Conservation (phyloP, 1,139 yeast genomes). For the Schizosaccharomyces versatilis region DNA sequence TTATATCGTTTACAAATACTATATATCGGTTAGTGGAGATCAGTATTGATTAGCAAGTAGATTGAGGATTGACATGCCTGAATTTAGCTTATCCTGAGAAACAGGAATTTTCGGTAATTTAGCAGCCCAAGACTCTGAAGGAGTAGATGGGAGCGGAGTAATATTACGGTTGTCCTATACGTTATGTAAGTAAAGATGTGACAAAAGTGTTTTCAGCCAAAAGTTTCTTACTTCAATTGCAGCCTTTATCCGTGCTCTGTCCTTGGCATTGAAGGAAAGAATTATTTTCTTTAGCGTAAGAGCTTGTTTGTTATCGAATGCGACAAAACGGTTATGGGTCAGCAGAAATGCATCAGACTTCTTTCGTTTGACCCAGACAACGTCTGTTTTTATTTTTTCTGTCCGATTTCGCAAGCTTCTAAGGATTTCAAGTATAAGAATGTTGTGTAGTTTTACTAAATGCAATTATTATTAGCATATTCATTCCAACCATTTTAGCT, state of each 20-base stretch:
- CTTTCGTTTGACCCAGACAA: neutral
- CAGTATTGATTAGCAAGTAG: constrained; percentile 19
- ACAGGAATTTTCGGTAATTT: constrained; percentile 76
- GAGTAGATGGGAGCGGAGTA: constrained; percentile 49
- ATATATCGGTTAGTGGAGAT: neutral
- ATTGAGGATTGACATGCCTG: constrained; percentile 11
- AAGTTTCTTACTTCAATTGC: neutral
- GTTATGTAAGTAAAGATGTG: neutral
- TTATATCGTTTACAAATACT: constrained; percentile 74
- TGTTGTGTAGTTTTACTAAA: neutral
- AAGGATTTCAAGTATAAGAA: neutral
- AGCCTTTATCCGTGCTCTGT: neutral
- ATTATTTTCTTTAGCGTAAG: neutral
- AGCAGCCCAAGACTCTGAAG: constrained; percentile 64
- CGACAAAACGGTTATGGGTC: neutral
- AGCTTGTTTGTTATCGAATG: neutral
- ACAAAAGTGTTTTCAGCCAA: neutral
- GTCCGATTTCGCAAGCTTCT: neutral
- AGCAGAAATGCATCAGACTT: neutral
- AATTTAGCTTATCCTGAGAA: constrained; percentile 23
- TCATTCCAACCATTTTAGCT: too few relatives aligned
- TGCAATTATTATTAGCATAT: too few relatives aligned
- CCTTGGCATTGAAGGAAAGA: neutral
- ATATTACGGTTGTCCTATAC: neutral
- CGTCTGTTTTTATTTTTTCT: neutral